A percentile compares a stretch with the other conserved stretches of the same genome.
Conservation (phyloP, 2,329 filamentous ascomycete genomes). For the Aspergillus quadricinctus region DNA sequence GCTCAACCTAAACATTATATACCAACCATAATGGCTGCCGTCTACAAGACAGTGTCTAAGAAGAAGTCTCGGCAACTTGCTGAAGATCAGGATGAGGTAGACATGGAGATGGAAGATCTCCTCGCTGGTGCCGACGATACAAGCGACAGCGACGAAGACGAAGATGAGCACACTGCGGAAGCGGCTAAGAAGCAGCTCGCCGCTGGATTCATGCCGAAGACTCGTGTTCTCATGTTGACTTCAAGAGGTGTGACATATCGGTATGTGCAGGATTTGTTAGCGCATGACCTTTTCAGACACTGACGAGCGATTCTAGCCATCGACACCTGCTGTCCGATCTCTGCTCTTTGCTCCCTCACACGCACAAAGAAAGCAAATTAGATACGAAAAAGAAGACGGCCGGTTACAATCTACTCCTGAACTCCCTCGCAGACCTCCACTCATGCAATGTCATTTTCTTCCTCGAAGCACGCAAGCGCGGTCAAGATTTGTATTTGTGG, state of each 20-base stretch:
- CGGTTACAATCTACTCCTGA: constrained; percentile 66
- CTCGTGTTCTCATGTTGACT: constrained; percentile 78
- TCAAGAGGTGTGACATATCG: constrained; percentile 88
- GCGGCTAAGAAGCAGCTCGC: constrained; percentile 30
- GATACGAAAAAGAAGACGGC: constrained; percentile 77
- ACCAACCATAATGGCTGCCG: constrained; percentile 58
- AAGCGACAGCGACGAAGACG: constrained; percentile 36
- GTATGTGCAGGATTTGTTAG: constrained; percentile 42
- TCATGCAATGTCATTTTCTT: constrained; percentile 94
- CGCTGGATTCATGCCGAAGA: constrained; percentile 40
- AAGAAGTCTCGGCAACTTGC: constrained; percentile 42
- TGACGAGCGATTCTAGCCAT: constrained; percentile 59
- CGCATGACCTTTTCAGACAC: background rate
- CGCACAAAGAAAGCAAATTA: constrained; percentile 91
- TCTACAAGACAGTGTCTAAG: constrained; percentile 72
- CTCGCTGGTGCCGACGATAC: constrained; percentile 34
- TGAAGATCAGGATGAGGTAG: constrained; percentile 47
- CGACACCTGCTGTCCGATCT: constrained; percentile 90
- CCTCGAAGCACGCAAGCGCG: constrained; percentile 84
- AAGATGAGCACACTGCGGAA: constrained; percentile 24
- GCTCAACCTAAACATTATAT: constrained; percentile 7
- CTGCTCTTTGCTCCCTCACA: constrained; percentile 81
- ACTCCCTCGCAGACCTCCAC: constrained; percentile 72
- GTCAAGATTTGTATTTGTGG: constrained; percentile 92
- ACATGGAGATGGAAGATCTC: constrained; percentile 37